phyloP scores from a whole-genome alignment of 768 basidiomycete species.

The Lactifluus echinatus region DNA sequence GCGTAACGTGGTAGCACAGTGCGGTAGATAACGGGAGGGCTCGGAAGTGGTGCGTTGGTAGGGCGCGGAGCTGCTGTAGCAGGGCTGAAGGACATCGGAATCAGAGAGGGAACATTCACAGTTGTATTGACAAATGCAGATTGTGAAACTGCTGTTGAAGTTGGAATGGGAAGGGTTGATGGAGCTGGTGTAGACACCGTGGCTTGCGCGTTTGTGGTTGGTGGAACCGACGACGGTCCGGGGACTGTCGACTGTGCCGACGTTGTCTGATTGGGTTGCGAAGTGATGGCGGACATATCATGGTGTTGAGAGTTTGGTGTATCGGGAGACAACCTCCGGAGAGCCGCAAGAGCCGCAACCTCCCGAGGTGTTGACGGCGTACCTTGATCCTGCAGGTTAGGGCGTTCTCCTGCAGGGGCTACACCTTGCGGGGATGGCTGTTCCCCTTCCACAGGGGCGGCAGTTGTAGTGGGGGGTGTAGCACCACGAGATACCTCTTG shows the following conservation, averaged over 20 bases:
- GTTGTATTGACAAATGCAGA: slow-evolving; percentile 14
- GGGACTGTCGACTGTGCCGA: slow-evolving; percentile 10
- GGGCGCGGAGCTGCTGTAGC: slow-evolving; percentile 1
- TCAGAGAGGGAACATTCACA: slow-evolving; percentile 26
- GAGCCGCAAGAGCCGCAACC: slow-evolving; percentile 61
- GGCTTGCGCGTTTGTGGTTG: neutral
- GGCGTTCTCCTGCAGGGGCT: neutral
- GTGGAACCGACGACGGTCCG: neutral
- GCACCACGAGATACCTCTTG: neutral
- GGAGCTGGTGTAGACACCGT: slow-evolving; percentile 6
- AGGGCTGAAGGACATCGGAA: slow-evolving; percentile 36
- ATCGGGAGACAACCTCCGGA: slow-evolving; percentile 37
- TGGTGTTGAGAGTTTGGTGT: neutral
- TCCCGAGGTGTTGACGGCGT: slow-evolving; percentile 32
- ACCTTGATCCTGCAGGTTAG: slow-evolving; percentile 2
- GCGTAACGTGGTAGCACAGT: slow-evolving; percentile 3
- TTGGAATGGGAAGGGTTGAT: neutral
- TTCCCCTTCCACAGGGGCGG: neutral
- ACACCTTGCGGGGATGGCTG: neutral
- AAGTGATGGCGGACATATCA: neutral
- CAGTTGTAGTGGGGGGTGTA: neutral
- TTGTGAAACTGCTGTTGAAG: slow-evolving; percentile 1
- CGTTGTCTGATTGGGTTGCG: slow-evolving; percentile 1
- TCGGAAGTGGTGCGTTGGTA: slow-evolving; percentile 6
- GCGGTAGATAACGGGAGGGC: slow-evolving; percentile 12